Base-by-base conservation (phyloP, 345 rosid genomes). In the Eucalyptus melliodora region DNA sequence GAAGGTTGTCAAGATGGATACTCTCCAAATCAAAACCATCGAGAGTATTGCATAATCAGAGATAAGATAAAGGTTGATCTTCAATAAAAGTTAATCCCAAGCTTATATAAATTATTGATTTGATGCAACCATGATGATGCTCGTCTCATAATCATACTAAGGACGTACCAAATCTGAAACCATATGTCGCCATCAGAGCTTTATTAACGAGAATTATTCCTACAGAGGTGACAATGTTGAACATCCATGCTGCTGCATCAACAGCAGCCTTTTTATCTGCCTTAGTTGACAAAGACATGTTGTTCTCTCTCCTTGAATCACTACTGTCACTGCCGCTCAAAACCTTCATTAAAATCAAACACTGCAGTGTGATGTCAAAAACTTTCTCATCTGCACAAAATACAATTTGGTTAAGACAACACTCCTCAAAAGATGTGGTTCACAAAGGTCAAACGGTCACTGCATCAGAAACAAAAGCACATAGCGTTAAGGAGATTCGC, bases 121-220 rank as follows among this genome's bases (percentile, higher is more conserved):
- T 31, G 49, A 27, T 23, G 65, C 87, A 44, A 51, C 47, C 37
- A 49, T 77, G 85, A 77, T 77, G 45, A 77, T 77, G 45, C 83
- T 19, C 47, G 37, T 77, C 83, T 77, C 47, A 77, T 72, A 72
- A 4, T 77, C 9, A 14, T 77, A 11, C 47, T 6, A 6, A 23
- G 30, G 85, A 91, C 92, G 83, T 93, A 98, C 99, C 99, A 87
- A 98, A 98, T 89, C 94, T 95, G 92, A 96, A 98, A 87, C 99
- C 99, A 53, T 98, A 94, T 27, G 97, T 93, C 85, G 98, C 98
- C 99, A 98, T 97, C 88, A 98, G 91, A 50, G 98, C 99, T 92
- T 98, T 98, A 93, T 98, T 98, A 86, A 97, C 99, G 30, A 98
- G 95, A 90, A 98, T 98, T 86, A 98, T 97, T 67, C 99, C 99